Evolutionary conservation across 768 basidiomycete genomes (phyloP), one percentile per base, ranked within the genome.

Genomic region (Suillus occidentalis): DNA sequence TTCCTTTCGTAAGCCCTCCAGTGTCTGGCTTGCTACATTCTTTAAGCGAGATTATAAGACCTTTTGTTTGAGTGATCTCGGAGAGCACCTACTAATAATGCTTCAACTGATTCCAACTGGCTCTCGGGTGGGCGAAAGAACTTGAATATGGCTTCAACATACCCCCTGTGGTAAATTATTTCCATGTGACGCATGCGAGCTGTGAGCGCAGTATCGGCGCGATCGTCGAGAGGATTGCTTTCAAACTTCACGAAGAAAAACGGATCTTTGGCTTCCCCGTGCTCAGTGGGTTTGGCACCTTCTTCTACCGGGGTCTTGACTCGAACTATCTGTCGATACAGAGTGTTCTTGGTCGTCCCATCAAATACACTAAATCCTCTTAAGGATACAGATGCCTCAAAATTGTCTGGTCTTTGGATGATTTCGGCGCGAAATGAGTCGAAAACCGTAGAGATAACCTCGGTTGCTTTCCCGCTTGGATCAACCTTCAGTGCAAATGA

Each of bases 81-180:
- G 20, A 25, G 20, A 55, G 20, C 9, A 78, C 89, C 57, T 69
- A 94, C 94, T 70, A 99, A 79, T 60, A 99, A 82, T 0, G 96
- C 97, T 75, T 92, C 91, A 59, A 99, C 94, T 2, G 95, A 97
- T 76, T 99, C 95, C 63, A 99, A 77, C 73, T 99, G 96, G 75
- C 91, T 97, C 50, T 89, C 89, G 2, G 97, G 97, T 2, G 95
- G 97, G 72, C 89, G 92, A 79, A 99, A 90, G 79, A 99, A 99
- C 67, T 83, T 85, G 71, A 90, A 90, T 25, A 99, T 86, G 3
- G 92, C 92, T 79, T 99, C 97, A 36, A 99, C 84, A 74, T 97
- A 98, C 31, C 93, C 94, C 72, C 82, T 87, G 73, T 98, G 95
- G 73, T 99, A 99, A 49, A 99, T 92, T 67, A 99, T 90, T 77